Evolutionary conservation across 441 rosid species (phyloP).

Genomic region (Sinapis alba): DNA sequence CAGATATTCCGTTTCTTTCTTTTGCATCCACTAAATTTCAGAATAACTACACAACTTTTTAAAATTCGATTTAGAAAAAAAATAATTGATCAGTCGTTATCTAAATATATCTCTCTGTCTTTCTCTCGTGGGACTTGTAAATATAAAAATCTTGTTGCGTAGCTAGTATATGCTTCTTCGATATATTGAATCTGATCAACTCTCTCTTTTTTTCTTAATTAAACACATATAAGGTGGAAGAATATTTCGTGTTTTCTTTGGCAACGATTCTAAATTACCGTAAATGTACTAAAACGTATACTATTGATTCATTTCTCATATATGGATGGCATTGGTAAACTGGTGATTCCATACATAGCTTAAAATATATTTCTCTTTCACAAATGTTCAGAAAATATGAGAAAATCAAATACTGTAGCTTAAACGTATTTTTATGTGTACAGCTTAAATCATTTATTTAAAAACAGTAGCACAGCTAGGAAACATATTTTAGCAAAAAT

Average conservation of each 20-base stretch:
- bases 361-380: neutral
- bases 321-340: neutral
- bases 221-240: constrained; percentile 17
- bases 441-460: neutral
- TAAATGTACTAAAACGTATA: constrained; percentile 14
- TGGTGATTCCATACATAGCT: constrained; percentile 6
- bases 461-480: neutral
- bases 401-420: neutral
- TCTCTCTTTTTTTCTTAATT: neutral
- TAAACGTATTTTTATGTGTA: neutral
- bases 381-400: neutral
- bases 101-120: neutral
- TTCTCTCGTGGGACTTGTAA: constrained; percentile 15
- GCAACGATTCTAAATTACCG: constrained; percentile 7
- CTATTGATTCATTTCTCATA: constrained; percentile 11
- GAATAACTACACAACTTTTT: constrained; percentile 29
- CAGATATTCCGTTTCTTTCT: constrained; percentile 36
- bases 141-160: constrained; percentile 26
- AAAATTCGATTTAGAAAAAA: constrained; percentile 1
- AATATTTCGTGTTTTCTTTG: constrained; percentile 7
- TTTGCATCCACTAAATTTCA: constrained; percentile 37
- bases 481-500: too few relatives aligned
- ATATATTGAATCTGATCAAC: constrained; percentile 30
- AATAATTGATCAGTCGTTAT: constrained; percentile 15
- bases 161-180: constrained; percentile 33